A percentile compares a stretch with the other conserved stretches of the same genome.
Conservation (phyloP, 148 eudicot species). For the Beta vulgaris region DNA sequence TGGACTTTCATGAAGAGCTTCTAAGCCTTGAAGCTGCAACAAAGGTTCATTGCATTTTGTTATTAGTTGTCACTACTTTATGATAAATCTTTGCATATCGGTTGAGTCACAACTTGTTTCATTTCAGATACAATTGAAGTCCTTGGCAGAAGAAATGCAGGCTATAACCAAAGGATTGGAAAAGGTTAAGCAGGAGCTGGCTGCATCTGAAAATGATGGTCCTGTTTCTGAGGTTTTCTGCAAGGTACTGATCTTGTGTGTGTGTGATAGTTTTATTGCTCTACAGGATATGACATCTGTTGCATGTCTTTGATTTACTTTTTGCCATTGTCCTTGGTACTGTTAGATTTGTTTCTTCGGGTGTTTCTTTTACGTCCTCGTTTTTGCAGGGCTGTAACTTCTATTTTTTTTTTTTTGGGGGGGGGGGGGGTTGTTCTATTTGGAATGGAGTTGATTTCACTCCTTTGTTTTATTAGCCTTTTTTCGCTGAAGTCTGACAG, state of each 20-base stretch:
- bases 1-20: slow-evolving; percentile 77
- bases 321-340: background rate
- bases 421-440: too few relatives aligned
- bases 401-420: too few relatives aligned
- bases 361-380: background rate
- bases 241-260: slow-evolving; percentile 42
- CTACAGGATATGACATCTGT: background rate
- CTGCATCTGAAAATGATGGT: slow-evolving; percentile 87
- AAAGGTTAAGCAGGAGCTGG: slow-evolving; percentile 80
- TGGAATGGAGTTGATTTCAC: too few relatives aligned
- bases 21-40: slow-evolving; percentile 79
- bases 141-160: slow-evolving; percentile 98
- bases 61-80: background rate
- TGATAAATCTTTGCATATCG: slow-evolving; percentile 11
- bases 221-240: slow-evolving; percentile 79
- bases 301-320: background rate
- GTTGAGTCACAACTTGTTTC: slow-evolving; percentile 15
- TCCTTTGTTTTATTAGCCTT: too few relatives aligned
- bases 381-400: background rate
- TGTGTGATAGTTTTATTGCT: background rate
- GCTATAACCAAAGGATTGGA: slow-evolving; percentile 83
- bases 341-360: background rate
- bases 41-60: slow-evolving; percentile 47
- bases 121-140: slow-evolving; percentile 91
- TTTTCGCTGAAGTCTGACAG: too few relatives aligned